Conservation (phyloP, 2,329 filamentous ascomycete species). For the Akanthomyces lecanii region DNA sequence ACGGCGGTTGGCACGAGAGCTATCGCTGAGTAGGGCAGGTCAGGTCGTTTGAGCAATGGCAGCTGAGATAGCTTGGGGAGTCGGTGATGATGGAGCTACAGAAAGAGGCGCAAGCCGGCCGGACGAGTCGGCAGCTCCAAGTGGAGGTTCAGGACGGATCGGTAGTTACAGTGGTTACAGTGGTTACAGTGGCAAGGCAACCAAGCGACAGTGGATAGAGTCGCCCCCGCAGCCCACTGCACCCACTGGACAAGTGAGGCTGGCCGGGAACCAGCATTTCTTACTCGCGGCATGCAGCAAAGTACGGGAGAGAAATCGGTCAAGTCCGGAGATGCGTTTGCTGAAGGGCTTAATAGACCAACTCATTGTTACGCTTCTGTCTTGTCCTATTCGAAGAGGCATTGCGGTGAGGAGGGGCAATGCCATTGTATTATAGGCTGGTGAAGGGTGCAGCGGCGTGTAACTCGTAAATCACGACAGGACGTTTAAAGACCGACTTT, state of each 20-base stretch:
- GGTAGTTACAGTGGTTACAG: not conserved
- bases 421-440: too few relatives aligned
- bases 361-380: too few relatives aligned
- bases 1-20: not conserved
- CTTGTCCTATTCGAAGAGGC: too few relatives aligned
- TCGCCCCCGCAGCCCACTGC: not conserved
- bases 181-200: not conserved
- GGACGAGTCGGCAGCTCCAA: not conserved
- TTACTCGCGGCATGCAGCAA: not conserved
- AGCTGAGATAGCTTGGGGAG: not conserved
- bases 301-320: too few relatives aligned
- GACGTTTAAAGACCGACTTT: too few relatives aligned
- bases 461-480: too few relatives aligned
- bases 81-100: not conserved
- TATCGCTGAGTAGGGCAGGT: slow-evolving; percentile 3
- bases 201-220: not conserved
- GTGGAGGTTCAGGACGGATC: not conserved
- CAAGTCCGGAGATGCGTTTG: too few relatives aligned
- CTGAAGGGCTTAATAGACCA: too few relatives aligned
- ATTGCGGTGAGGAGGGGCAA: too few relatives aligned
- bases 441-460: too few relatives aligned
- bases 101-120: not conserved
- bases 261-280: not conserved
- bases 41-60: not conserved
- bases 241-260: not conserved